phyloP scores from a whole-genome alignment of 352 stramenopile genomes.

The Globisporangium nodosum region DNA sequence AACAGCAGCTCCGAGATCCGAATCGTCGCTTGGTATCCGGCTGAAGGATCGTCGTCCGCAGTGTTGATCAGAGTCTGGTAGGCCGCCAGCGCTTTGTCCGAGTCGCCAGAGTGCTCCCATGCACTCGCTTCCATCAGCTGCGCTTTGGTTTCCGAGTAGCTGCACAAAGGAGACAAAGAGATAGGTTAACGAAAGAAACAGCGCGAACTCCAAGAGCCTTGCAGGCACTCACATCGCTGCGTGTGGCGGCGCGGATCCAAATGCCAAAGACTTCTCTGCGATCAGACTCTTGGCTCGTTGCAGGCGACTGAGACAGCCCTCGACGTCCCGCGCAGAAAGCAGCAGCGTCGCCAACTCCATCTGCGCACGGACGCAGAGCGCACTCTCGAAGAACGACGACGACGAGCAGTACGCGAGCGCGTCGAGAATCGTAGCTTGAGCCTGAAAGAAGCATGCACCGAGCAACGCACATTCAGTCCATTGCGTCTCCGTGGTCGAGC shows the following conservation, averaged over 20 bases:
- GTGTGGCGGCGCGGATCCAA: conserved; percentile 33
- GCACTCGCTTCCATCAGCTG: conserved; percentile 56
- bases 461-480: not conserved
- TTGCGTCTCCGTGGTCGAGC: not conserved
- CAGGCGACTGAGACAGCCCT: conserved; percentile 53
- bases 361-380: conserved; percentile 51
- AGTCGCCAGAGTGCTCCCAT: conserved; percentile 38
- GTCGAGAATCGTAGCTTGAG: conserved; percentile 41
- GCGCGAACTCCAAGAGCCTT: not conserved
- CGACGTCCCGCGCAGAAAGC: conserved; percentile 41
- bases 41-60: conserved; percentile 9
- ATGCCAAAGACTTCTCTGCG: conserved; percentile 30
- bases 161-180: conserved; percentile 9
- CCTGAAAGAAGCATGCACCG: conserved; percentile 19
- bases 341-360: conserved; percentile 44
- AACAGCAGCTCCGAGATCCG: conserved; percentile 43
- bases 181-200: not conserved
- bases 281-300: conserved; percentile 32
- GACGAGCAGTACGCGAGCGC: conserved; percentile 50
- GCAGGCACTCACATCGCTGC: conserved; percentile 31
- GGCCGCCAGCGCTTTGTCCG: conserved; percentile 33
- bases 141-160: conserved; percentile 48
- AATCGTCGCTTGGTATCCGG: conserved; percentile 28
- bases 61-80: conserved; percentile 31
- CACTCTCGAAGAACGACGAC: conserved; percentile 62